Conservation (phyloP, 2,329 filamentous ascomycete genomes). For the Talaromyces sp. region DNA sequence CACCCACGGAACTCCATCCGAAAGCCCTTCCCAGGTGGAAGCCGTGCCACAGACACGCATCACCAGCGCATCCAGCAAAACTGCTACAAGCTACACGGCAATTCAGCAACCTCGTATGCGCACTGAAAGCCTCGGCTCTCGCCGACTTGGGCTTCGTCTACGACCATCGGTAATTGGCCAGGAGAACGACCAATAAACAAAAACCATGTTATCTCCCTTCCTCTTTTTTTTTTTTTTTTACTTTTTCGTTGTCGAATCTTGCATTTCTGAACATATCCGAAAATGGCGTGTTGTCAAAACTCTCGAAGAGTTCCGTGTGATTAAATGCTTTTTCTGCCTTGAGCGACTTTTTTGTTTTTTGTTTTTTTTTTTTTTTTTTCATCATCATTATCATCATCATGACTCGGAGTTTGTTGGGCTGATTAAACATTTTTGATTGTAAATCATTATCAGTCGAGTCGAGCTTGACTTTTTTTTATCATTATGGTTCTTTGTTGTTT, state of each 20-base stretch:
- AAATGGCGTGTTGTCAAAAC: background rate
- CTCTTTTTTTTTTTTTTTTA: background rate
- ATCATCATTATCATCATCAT: background rate
- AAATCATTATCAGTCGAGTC: background rate
- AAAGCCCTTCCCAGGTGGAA: slow-evolving; percentile 15
- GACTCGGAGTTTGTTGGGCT: background rate
- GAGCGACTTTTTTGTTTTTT: background rate
- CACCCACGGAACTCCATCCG: slow-evolving; percentile 16
- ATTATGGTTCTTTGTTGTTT: background rate
- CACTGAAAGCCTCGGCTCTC: slow-evolving; percentile 30
- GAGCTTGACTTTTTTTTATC: background rate
- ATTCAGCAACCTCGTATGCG: slow-evolving; percentile 28
- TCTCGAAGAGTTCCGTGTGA: background rate
- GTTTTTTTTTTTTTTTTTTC: background rate
- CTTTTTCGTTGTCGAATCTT: background rate
- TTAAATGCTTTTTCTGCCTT: background rate
- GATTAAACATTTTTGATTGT: background rate
- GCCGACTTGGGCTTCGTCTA: slow-evolving; percentile 29
- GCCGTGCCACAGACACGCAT: slow-evolving; percentile 27
- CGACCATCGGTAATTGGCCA: slow-evolving; percentile 15
- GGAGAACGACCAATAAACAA: slow-evolving; percentile 1
- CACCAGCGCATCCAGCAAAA: slow-evolving; percentile 28
- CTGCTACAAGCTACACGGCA: slow-evolving; percentile 33
- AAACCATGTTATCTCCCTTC: background rate
- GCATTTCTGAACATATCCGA: background rate